Conservation (phyloP, 1,139 yeast genomes). For the Taiozyma sp. region DNA sequence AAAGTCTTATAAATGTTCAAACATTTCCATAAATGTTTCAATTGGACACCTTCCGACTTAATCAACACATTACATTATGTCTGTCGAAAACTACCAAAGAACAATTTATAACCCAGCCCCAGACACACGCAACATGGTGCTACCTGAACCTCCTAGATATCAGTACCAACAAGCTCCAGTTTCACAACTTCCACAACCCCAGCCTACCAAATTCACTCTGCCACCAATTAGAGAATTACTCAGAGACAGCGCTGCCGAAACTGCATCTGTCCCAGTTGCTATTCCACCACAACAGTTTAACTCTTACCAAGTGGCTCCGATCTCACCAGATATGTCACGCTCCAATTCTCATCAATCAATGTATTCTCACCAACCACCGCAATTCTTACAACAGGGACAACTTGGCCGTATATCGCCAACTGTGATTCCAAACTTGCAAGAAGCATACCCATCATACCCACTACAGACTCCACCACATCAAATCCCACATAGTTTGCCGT, state of each 20-base stretch:
- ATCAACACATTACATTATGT: constrained; percentile 6
- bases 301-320: background rate
- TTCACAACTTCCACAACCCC: constrained; percentile 2
- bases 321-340: constrained; percentile 1
- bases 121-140: constrained; percentile 11
- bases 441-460: background rate
- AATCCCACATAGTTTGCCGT: constrained; percentile 1
- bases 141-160: constrained; percentile 17
- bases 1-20: background rate
- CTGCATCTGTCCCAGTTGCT: constrained; percentile 2
- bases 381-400: constrained; percentile 1
- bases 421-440: background rate
- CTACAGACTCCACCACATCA: constrained; percentile 1
- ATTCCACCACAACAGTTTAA: constrained; percentile 2
- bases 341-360: constrained; percentile 1
- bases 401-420: constrained; percentile 3
- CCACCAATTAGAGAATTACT: constrained; percentile 24
- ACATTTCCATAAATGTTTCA: background rate
- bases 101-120: constrained; percentile 4
- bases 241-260: constrained; percentile 7
- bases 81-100: constrained; percentile 15
- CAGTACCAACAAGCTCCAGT: constrained; percentile 6
- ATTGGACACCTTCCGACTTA: background rate
- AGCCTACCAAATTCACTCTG: constrained; percentile 12
- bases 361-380: constrained; percentile 3